Conservation (phyloP, 257 asterid species). For the Solanum pimpinellifolium region DNA sequence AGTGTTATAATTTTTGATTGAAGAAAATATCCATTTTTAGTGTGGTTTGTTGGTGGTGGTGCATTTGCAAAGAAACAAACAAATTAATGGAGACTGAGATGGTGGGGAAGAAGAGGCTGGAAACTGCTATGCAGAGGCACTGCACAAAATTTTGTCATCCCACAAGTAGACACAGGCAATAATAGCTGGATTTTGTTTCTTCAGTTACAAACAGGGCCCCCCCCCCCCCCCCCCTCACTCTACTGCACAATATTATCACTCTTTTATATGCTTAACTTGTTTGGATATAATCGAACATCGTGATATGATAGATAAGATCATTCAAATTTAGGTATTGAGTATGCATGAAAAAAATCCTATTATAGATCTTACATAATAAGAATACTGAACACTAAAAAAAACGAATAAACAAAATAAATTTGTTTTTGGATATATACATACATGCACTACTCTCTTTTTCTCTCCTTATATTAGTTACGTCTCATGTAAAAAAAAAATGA, state of each 20-base stretch:
- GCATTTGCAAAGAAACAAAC: neutral
- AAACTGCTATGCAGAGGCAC: conserved; percentile 36
- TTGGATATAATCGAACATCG: neutral
- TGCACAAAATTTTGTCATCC: conserved; percentile 41
- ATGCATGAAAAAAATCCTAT: neutral
- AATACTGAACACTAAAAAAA: neutral
- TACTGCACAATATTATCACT: conserved; percentile 25
- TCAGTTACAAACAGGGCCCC: conserved; percentile 42
- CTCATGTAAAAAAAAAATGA: neutral
- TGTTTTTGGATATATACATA: conserved; percentile 14
- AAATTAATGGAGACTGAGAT: neutral
- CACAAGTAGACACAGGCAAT: conserved; percentile 42
- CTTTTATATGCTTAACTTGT: conserved; percentile 10
- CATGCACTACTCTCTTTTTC: neutral
- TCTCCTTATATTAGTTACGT: neutral
- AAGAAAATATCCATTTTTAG: neutral
- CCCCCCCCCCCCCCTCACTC: neutral
- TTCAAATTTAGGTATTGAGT: neutral
- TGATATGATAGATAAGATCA: neutral
- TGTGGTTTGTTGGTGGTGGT: neutral
- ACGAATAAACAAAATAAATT: neutral
- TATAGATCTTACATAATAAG: neutral
- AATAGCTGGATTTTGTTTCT: conserved; percentile 55
- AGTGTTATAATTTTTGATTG: neutral
- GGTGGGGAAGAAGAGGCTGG: conserved; percentile 14